phyloP scores from a whole-genome alignment of 495 filamentous ascomycete species.

The Evansstolkia leycettana region DNA sequence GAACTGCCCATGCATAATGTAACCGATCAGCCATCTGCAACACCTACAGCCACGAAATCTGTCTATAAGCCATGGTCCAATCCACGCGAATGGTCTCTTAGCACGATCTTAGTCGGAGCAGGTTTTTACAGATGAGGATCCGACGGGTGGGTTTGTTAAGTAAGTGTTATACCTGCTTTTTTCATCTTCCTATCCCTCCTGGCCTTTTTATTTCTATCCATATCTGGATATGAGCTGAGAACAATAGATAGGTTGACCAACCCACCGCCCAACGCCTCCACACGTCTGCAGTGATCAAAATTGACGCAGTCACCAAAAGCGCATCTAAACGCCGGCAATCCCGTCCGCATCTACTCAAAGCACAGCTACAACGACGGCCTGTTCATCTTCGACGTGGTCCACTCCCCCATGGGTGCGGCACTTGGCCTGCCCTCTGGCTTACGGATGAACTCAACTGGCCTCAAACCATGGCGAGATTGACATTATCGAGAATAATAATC shows the following conservation, averaged over 20 bases:
- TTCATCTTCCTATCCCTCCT: no score
- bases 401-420: conserved; percentile 38
- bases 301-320: conserved; percentile 35
- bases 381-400: conserved; percentile 44
- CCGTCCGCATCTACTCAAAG: conserved; percentile 41
- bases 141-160: no score
- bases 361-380: conserved; percentile 35
- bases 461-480: conserved; percentile 38
- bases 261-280: conserved; percentile 24
- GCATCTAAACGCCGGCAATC: conserved; percentile 36
- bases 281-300: conserved; percentile 36
- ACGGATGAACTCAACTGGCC: conserved; percentile 51
- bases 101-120: no score
- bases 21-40: no score
- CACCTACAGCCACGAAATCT: no score
- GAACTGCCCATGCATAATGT: no score
- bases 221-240: no score
- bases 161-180: no score
- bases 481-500: conserved; percentile 32
- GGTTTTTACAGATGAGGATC: no score
- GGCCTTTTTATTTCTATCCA: no score
- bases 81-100: no score
- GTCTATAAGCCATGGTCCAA: no score
- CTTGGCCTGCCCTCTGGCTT: conserved; percentile 52
- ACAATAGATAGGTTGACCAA: conserved; percentile 22